Evolutionary conservation across 2,329 filamentous ascomycete species (phyloP), one percentile per base, ranked within the genome.

Genomic region (Pseudocercospora fijiensis): DNA sequence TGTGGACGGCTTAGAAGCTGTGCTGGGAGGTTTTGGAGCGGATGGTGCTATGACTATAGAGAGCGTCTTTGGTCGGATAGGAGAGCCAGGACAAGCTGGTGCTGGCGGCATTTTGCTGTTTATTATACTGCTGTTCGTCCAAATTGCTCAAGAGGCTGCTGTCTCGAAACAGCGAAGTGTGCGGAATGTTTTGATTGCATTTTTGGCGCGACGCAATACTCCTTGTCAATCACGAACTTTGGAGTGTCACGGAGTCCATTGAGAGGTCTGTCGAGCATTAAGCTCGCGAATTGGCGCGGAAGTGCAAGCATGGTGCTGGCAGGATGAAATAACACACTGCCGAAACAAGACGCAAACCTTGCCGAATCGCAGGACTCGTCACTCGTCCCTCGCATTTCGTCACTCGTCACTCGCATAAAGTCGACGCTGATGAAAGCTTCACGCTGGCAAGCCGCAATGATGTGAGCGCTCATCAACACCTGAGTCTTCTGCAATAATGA

Each of bases 51-150:
- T 56, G 18, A 56, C 18, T n/a, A 56, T 56, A 16, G 53, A 56
- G 53, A 56, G 53, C 18, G 53, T n/a, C 53, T 56, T 56, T 18
- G 53, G 53, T 56, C 53, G 53, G 28, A 22, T 16, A n/a, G 18
- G 28, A 3, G 26, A 5, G 16, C 13, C 22, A 24, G 53, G 53
- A 22, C 2, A 2, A 3, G 18, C 16, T 10, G 53, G 28, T 2
- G 53, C 4, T 22, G 53, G 53, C 7, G 27, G 27, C 53, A 56
- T 56, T 13, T 33, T 56, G 52, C 30, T 16, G 28, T 22, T 30
- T 56, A n/a, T n/a, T n/a, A n/a, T 53, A 49, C n/a, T 49, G 49
- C 26, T 53, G 26, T 28, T n/a, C 26, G 16, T 5, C 22, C 16
- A 28, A 24, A 10, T 20, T 27, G 4, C 28, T 6, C 26, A 18